Evolutionary conservation across 192 early-diverging fungal species (phyloP).

Genomic region (Linnemannia hyalina): DNA sequence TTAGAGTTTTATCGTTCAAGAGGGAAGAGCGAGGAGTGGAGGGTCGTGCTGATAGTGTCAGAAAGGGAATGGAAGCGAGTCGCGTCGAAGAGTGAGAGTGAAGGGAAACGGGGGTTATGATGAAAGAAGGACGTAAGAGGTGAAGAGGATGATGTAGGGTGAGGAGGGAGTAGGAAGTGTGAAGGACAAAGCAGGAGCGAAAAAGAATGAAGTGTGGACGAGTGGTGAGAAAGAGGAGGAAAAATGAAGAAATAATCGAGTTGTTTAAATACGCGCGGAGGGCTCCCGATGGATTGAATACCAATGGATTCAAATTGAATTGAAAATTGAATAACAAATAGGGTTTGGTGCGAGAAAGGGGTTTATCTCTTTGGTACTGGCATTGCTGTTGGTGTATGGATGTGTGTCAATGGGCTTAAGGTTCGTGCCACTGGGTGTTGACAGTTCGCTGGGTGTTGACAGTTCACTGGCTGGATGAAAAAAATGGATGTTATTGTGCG

Average conservation of each 20-base stretch:
- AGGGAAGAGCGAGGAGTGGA: background rate
- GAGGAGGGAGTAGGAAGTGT: background rate
- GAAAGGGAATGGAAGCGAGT: background rate
- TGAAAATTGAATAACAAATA: background rate
- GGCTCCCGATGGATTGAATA: background rate
- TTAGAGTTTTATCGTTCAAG: background rate
- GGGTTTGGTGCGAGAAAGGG: background rate
- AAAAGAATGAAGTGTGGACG: background rate
- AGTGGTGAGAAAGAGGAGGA: background rate
- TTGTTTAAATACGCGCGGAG: background rate
- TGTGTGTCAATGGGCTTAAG: background rate
- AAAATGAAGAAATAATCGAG: background rate
- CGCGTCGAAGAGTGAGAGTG: background rate
- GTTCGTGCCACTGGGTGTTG: background rate
- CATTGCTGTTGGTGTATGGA: too few relatives aligned
- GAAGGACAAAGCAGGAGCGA: background rate
- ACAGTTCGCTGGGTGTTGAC: background rate
- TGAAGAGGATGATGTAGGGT: background rate
- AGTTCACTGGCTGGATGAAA: slow-evolving; percentile 1
- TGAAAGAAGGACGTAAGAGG: background rate
- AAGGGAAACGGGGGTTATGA: background rate
- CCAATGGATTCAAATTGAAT: background rate
- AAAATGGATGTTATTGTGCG: background rate
- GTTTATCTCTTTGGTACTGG: background rate
- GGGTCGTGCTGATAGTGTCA: background rate